Base-by-base conservation (phyloP, 2,329 filamentous ascomycete species). In the Fusarium mundagurra region DNA sequence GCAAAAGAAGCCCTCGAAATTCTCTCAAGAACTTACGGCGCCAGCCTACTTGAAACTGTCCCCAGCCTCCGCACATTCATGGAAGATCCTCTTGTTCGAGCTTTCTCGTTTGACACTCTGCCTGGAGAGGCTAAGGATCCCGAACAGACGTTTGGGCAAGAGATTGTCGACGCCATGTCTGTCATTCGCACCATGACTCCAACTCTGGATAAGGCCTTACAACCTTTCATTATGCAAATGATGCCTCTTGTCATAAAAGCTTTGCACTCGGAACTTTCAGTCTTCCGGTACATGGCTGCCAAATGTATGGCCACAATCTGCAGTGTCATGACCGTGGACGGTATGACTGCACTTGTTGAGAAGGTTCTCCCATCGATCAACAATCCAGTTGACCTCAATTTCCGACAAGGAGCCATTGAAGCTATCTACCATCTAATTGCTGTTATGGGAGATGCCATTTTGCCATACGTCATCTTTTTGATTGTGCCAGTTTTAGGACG, bases 381-480 rank as follows among this genome's bases (percentile, higher is more conserved):
- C 85, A 98, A 98, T 77, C 93, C 94, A 3, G 84, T 97, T 68
- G 96, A 99, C 78, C 88, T 98, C 36, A 92, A 94, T 80, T 93
- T 92, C 84, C 92, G 96, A 44, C 96, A 99, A 85, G 96, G 96
- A 72, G 95, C 94, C 11, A 96, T 97, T 65, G 96, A 99, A 83
- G 94, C 92, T 77, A 93, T 99, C 68, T 99, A 99, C 81, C 96
- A 99, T 83, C 86, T 99, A 67, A 99, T 99, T 73, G 94, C 97
- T 69, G 95, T 98, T 59, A 99, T 99, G 96, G 96, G 97, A 71
- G 96, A 98, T 81, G 90, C 91, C 43, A 99, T 99, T 65, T 85
- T 99, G 36, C 96, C 97, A 7, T 99, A 99, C 79, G 96, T 99
- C 72, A 98, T 99, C 78, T 99, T 99, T 90, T 90, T 99, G 74